Evolutionary conservation across 225 moss, liverwort and hornwort genomes (phyloP).

Genomic region (Straminergon stramineum): DNA sequence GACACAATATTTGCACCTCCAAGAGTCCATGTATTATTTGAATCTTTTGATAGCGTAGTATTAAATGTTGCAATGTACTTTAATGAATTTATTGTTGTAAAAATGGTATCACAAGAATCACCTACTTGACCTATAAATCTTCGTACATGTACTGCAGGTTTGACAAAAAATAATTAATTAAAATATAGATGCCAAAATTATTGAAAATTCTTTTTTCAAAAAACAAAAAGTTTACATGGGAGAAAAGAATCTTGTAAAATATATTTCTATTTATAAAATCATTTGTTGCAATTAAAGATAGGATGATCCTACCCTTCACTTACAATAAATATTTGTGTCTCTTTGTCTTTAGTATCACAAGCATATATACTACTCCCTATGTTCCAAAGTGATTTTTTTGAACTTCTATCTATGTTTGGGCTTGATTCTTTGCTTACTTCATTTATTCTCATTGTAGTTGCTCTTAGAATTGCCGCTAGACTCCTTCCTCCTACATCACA

Average conservation of each 20-base stretch:
- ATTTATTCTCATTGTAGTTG: too few species aligned
- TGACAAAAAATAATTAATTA: neutral
- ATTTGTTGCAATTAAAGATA: neutral
- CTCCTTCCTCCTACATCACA: too few species aligned
- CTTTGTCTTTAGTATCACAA: neutral
- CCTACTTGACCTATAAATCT: neutral
- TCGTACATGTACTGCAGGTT: neutral
- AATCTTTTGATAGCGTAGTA: neutral
- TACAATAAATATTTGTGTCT: neutral
- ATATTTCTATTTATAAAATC: neutral
- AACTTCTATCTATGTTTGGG: rapidly evolving
- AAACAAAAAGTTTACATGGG: neutral
- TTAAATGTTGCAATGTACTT: neutral
- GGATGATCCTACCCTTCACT: rapidly evolving
- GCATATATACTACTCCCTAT: neutral
- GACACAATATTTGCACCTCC: neutral
- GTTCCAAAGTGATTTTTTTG: too few species aligned
- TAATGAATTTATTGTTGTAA: neutral
- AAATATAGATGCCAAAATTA: too few species aligned
- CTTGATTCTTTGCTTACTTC: too few species aligned
- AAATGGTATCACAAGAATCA: neutral
- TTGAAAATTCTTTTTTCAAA: neutral
- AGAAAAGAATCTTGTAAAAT: neutral
- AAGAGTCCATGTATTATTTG: neutral
- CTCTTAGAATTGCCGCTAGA: rapidly evolving